phyloP scores from a whole-genome alignment of 352 stramenopile species.

The Globisporangium perplexum region DNA sequence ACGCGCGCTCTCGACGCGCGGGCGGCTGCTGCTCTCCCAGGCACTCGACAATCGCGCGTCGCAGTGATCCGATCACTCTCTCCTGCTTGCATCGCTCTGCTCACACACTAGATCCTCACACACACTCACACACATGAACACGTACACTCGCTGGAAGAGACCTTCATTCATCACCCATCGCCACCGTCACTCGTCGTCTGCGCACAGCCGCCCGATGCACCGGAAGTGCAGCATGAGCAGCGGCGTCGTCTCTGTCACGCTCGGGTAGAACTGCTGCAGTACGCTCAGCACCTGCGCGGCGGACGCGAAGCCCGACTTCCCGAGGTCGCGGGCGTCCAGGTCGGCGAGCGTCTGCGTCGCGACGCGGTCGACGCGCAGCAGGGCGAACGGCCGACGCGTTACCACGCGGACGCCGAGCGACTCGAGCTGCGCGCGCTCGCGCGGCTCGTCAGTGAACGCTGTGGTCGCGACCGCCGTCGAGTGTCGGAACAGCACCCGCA shows the following conservation, averaged over 20 bases:
- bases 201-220: slow-evolving; percentile 16
- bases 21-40: slow-evolving; percentile 15
- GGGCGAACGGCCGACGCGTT: slow-evolving; percentile 32
- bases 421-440: background rate
- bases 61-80: slow-evolving; percentile 1
- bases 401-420: background rate
- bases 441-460: background rate
- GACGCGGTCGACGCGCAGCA: slow-evolving; percentile 37
- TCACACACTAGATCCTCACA: background rate
- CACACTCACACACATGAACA: background rate
- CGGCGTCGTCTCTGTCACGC: slow-evolving; percentile 32
- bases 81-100: background rate
- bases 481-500: slow-evolving; percentile 26
- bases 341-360: slow-evolving; percentile 20
- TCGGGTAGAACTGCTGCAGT: slow-evolving; percentile 51
- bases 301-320: slow-evolving; percentile 38
- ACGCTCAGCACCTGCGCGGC: slow-evolving; percentile 32
- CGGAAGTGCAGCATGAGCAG: slow-evolving; percentile 50
- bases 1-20: slow-evolving; percentile 18
- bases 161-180: too few relatives aligned
- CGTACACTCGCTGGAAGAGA: too few relatives aligned
- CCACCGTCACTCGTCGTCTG: background rate
- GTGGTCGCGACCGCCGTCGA: slow-evolving; percentile 38
- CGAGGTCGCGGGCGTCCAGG: slow-evolving; percentile 26
- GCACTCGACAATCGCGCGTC: slow-evolving; percentile 10